Evolutionary conservation across 768 basidiomycete genomes (phyloP).

Genomic region (Lactarius deliciosus): DNA sequence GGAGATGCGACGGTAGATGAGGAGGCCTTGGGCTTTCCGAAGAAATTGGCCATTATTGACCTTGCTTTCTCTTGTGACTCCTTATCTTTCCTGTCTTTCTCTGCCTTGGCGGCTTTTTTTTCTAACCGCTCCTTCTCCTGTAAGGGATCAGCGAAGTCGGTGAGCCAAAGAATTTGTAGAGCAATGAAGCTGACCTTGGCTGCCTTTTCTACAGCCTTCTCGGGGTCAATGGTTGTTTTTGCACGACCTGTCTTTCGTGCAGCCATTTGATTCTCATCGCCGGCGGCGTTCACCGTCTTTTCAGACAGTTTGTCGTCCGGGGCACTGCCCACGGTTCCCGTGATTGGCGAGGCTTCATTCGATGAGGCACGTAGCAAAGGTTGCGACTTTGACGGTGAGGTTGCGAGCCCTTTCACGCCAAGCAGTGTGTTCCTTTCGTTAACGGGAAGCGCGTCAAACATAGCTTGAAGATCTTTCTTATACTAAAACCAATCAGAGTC

Average conservation of each 20-base stretch:
- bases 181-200: constrained; percentile 47
- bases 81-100: constrained; percentile 70
- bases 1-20: constrained; percentile 30
- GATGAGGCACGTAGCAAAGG: constrained; percentile 20
- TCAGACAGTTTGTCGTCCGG: constrained; percentile 12
- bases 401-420: constrained; percentile 44
- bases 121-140: constrained; percentile 71
- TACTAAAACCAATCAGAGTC: constrained; percentile 44
- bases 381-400: constrained; percentile 27
- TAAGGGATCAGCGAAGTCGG: neutral
- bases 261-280: constrained; percentile 38
- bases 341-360: constrained; percentile 14
- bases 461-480: constrained; percentile 50
- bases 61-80: constrained; percentile 72
- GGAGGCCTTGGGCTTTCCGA: constrained; percentile 57
- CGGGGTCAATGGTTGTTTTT: constrained; percentile 57
- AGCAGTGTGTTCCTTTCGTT: constrained; percentile 56
- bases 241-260: constrained; percentile 39
- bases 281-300: constrained; percentile 38
- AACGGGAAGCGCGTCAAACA: constrained; percentile 59
- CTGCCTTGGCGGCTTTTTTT: constrained; percentile 64
- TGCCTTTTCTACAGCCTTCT: constrained; percentile 56
- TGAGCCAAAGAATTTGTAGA: constrained; percentile 1
- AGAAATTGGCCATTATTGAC: constrained; percentile 76
- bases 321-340: neutral